These are phyloP conservation scores for Omphalotus guepiniiformis DNA, from an alignment of 768 basidiomycete genomes.

Conservation along the genomic window DNA sequence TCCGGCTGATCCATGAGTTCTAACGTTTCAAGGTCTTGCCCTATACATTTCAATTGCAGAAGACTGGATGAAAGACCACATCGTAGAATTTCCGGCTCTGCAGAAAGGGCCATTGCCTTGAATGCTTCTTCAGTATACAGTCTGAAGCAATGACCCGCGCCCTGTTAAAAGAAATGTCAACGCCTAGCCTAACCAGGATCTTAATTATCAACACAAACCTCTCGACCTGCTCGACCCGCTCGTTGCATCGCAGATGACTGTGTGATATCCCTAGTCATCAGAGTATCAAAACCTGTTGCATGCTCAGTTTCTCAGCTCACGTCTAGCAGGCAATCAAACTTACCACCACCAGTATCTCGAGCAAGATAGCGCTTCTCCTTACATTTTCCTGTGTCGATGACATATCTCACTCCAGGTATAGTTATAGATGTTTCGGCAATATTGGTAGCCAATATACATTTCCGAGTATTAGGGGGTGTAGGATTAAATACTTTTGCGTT, in stretches of 20 bases:
- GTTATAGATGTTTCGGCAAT: constrained; percentile 98
- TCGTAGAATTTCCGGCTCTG: constrained; percentile 88
- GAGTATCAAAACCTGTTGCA: constrained; percentile 75
- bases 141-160: constrained; percentile 83
- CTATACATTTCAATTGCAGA: constrained; percentile 82
- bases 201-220: constrained; percentile 41
- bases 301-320: constrained; percentile 6
- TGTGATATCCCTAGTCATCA: constrained; percentile 78
- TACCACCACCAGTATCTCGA: constrained; percentile 64
- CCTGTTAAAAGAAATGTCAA: constrained; percentile 37
- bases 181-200: not conserved
- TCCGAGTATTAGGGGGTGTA: constrained; percentile 65
- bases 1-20: constrained; percentile 91
- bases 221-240: constrained; percentile 95
- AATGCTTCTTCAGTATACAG: constrained; percentile 87
- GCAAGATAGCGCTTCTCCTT: constrained; percentile 91
- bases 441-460: constrained; percentile 95
- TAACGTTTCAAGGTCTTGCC: constrained; percentile 73
- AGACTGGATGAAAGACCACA: constrained; percentile 80
- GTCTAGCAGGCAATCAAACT: constrained; percentile 4
- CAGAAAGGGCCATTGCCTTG: constrained; percentile 54
- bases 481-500: constrained; percentile 76
- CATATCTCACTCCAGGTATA: constrained; percentile 92
- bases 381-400: constrained; percentile 93
- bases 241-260: constrained; percentile 91